These are phyloP conservation scores for Macrocybe gigantea DNA, from an alignment of 768 basidiomycete genomes.

Conservation along the genomic window DNA sequence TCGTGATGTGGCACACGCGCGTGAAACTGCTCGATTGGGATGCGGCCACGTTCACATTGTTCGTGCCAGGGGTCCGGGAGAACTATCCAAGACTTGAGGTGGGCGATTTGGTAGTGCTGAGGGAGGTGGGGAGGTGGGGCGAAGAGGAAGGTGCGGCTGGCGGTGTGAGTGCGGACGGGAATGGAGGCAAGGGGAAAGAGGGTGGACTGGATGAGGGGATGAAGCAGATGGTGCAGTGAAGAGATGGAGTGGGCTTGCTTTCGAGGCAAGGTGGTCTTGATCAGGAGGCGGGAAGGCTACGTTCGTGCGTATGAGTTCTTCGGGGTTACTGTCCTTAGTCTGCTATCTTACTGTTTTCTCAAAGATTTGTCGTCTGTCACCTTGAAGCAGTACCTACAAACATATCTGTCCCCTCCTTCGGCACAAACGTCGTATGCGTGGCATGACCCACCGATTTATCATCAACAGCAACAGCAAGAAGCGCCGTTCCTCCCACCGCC, in stretches of 20 bases:
- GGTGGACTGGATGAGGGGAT: not conserved
- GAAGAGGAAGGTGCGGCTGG: too few relatives aligned
- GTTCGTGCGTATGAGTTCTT: conserved; percentile 31
- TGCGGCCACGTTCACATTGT: conserved; percentile 29
- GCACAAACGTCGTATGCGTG: conserved; percentile 14
- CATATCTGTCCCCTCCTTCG: conserved; percentile 19
- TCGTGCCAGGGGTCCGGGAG: conserved; percentile 34
- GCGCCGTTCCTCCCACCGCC: conserved; percentile 17
- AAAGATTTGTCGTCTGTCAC: conserved; percentile 32
- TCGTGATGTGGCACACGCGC: conserved; percentile 36
- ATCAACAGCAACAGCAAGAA: too few relatives aligned
- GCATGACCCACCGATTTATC: conserved; percentile 16
- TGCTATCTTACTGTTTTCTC: conserved; percentile 6
- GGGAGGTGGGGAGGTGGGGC: conserved; percentile 24
- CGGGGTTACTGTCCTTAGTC: not conserved
- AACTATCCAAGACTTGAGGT: conserved; percentile 35
- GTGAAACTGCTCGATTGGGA: conserved; percentile 31
- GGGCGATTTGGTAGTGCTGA: conserved; percentile 38
- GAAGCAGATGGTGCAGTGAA: conserved; percentile 13
- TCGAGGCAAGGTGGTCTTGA: conserved; percentile 38
- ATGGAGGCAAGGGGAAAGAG: too few relatives aligned
- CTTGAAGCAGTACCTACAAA: conserved; percentile 33
- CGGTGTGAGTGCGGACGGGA: too few relatives aligned
- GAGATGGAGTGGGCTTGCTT: conserved; percentile 31
- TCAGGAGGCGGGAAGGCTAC: conserved; percentile 41